Evolutionary conservation across 2,329 filamentous ascomycete species (phyloP), one percentile per base, ranked within the genome.

Genomic region (Metarhizium robertsii): DNA sequence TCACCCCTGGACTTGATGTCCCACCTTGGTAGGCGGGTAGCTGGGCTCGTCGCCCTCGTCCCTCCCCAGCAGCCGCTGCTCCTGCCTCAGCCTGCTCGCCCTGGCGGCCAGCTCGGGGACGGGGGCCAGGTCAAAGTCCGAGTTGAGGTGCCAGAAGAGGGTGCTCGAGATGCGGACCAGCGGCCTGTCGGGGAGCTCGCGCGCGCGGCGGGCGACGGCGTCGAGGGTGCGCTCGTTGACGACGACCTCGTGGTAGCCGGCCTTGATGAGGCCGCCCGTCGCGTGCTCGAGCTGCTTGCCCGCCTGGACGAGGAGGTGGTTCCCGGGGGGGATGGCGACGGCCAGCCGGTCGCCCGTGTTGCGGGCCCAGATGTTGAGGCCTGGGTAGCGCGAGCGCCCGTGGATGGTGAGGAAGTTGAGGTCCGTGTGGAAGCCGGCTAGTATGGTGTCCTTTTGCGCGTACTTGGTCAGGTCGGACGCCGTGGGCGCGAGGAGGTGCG

Each of bases 361-460:
- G 61, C 81, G 79, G 25, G 80, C 81, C 81, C 81, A 84, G 63
- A 84, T 78, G 70, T 84, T 76, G 61, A 84, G 73, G 2, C 81
- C 81, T 0, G 81, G 81, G 61, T 82, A 84, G 57, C 81, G 79
- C 34, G 79, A 82, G 60, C 81, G 81, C 55, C 81, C 81, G 70
- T 84, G 81, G 68, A 84, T 84, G 60, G 81, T 84, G 53, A 84
- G 73, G 66, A 84, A 84, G 73, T 84, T 84, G 56, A 84, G 78
- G 63, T 84, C 81, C 1, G 81, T 84, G 67, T 84, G 81, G 71
- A 84, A 84, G 43, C 81, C 81, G 16, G 81, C 81, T 16, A 84
- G 75, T 62, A 84, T 83, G 52, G 79, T 84, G 70, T 83, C 75
- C 52, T 73, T 70, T 3, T 66, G 50, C 50, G 77, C 78, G 69